Conservation (phyloP, 2,329 filamentous ascomycete species). For the Aspergillus calidoustus region DNA sequence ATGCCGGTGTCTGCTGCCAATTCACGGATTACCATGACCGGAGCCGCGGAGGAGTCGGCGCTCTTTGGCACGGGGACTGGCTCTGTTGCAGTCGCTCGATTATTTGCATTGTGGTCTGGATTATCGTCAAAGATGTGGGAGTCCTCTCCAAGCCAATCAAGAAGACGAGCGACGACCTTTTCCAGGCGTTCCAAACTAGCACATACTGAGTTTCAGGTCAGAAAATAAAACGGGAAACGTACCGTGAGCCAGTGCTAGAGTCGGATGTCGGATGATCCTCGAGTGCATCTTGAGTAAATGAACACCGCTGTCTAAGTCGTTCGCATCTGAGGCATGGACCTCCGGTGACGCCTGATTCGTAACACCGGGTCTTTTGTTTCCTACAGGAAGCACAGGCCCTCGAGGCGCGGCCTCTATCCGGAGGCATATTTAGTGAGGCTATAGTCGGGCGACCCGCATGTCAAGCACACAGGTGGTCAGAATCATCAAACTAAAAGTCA, state of each 20-base stretch:
- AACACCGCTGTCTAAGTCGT: conserved; percentile 7
- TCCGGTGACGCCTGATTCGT: conserved; percentile 4
- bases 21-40: conserved; percentile 14
- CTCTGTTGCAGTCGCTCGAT: neutral
- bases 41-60: conserved; percentile 1
- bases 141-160: conserved; percentile 13
- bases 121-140: neutral
- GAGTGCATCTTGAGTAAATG: neutral
- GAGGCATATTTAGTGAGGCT: neutral
- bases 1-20: conserved; percentile 13
- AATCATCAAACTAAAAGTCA: too few species aligned
- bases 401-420: conserved; percentile 13
- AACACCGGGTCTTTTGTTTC: conserved; percentile 16
- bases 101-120: neutral
- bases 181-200: conserved; percentile 10
- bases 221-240: neutral
- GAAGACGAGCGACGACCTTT: conserved; percentile 5
- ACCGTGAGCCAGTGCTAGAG: conserved; percentile 3
- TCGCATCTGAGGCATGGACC: conserved; percentile 13
- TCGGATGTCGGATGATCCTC: neutral
- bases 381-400: conserved; percentile 13
- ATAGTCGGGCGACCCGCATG: neutral
- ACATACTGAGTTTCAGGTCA: neutral
- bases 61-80: neutral
- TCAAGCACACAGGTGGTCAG: neutral